These are phyloP conservation scores for Codiaeum variegatum DNA, from an alignment of 441 rosid genomes.

Conservation along the genomic window DNA sequence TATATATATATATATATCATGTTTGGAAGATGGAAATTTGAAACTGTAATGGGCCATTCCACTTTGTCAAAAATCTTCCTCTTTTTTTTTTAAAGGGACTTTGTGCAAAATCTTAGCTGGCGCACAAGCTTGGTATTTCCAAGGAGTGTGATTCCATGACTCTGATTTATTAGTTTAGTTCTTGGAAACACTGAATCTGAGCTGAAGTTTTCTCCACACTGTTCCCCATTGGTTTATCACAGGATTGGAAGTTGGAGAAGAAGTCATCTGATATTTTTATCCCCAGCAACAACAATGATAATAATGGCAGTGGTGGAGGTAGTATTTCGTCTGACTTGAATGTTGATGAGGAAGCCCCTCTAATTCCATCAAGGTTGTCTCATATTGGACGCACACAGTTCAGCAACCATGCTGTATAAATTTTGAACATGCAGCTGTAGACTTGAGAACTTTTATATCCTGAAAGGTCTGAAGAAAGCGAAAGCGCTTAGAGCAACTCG, in stretches of 20 bases:
- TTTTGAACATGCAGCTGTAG: not conserved
- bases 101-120: not conserved
- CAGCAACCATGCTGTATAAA: conserved; percentile 40
- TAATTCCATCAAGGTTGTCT: conserved; percentile 63
- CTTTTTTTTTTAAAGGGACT: too few relatives aligned
- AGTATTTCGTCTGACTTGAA: conserved; percentile 37
- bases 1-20: too few relatives aligned
- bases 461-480: conserved; percentile 2
- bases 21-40: not conserved
- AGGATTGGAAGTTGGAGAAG: conserved; percentile 97
- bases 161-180: not conserved
- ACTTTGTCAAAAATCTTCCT: not conserved
- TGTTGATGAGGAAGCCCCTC: conserved; percentile 82
- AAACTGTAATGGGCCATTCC: not conserved
- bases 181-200: not conserved
- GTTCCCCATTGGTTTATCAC: conserved; percentile 21
- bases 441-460: not conserved
- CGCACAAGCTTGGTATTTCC: not conserved
- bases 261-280: conserved; percentile 75
- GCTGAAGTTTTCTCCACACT: not conserved
- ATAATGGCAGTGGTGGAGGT: conserved; percentile 30
- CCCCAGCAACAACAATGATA: conserved; percentile 48
- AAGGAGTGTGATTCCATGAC: too few relatives aligned
- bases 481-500: not conserved
- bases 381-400: conserved; percentile 72